Percentiles rank a stretch among this genome's conserved stretches.
These are phyloP conservation scores for Umbelopsis isabellina DNA, from an alignment of 192 early-diverging fungal species.

Conservation along the genomic window DNA sequence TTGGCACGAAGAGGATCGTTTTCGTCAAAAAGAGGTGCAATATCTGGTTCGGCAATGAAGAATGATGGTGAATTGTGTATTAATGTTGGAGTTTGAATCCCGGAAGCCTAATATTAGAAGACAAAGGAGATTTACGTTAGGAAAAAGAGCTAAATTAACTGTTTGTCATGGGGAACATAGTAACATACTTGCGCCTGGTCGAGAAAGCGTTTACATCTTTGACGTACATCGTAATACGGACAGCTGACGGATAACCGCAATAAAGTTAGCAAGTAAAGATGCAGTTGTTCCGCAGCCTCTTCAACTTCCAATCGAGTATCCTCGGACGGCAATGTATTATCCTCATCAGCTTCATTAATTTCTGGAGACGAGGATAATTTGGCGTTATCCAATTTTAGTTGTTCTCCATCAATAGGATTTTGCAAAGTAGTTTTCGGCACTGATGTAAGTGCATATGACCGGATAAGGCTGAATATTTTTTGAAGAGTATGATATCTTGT, in stretches of 20 bases:
- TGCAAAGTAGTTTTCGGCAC: conserved; percentile 16
- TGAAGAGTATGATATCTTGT: conserved; percentile 28
- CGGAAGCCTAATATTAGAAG: neutral
- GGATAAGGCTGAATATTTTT: conserved; percentile 42
- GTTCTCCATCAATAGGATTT: neutral
- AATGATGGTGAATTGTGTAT: neutral
- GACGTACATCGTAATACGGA: conserved; percentile 55
- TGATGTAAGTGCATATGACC: conserved; percentile 31
- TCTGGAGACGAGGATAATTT: neutral
- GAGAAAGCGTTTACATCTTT: conserved; percentile 45
- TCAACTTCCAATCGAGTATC: conserved; percentile 4
- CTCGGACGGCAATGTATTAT: neutral
- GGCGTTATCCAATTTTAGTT: neutral
- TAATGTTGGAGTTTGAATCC: neutral
- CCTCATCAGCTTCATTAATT: neutral
- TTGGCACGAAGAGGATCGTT: neutral
- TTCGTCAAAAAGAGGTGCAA: neutral
- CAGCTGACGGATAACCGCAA: conserved; percentile 51
- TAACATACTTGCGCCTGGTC: conserved; percentile 42
- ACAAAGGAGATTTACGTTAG: neutral
- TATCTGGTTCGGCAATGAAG: conserved; percentile 11
- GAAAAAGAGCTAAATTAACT: neutral
- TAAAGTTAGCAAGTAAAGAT: conserved; percentile 50
- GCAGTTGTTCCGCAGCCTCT: conserved; percentile 39
- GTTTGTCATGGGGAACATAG: neutral